Evolutionary conservation across 345 rosid species (phyloP), one percentile per base, ranked within the genome.

Genomic region (Linum usitatissimum): DNA sequence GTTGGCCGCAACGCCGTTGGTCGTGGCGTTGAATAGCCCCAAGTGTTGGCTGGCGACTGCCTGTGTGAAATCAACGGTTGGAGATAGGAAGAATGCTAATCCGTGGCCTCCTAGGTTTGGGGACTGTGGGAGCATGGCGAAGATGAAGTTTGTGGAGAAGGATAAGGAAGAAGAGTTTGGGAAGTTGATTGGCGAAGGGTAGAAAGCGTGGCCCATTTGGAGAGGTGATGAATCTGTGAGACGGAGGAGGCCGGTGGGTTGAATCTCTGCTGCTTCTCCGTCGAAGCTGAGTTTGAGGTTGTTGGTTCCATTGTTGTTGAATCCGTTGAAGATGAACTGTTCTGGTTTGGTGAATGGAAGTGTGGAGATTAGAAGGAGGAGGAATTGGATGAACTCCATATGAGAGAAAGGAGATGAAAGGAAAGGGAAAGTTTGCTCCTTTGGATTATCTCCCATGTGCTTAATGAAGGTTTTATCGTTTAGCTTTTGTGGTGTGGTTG

Each of bases 61-160:
- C 0, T 19, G 21, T 1, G 20, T 14, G 49, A 60, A 34, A 54
- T 58, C 65, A 15, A 62, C 67, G 0, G 75, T 17, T 15, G 75
- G 7, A n/a, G 75, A 63, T 55, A 72, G 67, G 7, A 71, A 18
- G 61, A 72, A 72, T 38, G 75, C 75, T 0, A 72, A 53, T 19
- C 75, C 75, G 60, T 72, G 75, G 15, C 75, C 75, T 18, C 75
- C 75, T 10, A 67, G 75, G 3, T 66, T 62, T 3, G 60, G 64
- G 59, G 66, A 71, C 48, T 71, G 64, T 0, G 75, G 75, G 36
- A 71, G 64, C 40, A 71, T 62, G 17, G 55, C 48, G n/a, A 71
- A 51, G 45, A 63, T 63, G 18, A 71, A 71, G 42, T 55, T 61
- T 13, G 75, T 66, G 0, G 75, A 71, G 51, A 71, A 71, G 3